Evolutionary conservation across 805 yeast genomes (phyloP), one percentile per base, ranked within the genome.

Genomic region (Suhomyces canberraensis): DNA sequence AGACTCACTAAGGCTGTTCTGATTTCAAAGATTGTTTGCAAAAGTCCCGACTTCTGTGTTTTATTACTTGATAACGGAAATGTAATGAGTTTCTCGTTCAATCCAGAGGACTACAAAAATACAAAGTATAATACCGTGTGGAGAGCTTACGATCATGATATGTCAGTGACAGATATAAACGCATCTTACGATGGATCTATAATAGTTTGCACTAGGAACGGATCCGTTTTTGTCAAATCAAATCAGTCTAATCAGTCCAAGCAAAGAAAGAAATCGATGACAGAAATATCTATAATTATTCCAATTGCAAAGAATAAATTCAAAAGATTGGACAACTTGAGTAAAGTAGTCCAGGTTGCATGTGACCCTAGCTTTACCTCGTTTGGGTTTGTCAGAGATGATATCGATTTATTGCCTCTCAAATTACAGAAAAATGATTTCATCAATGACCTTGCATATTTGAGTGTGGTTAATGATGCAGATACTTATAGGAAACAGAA

Each of bases 171-270:
- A 3, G 95, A 87, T 58, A 73, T 84, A 21, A 91, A 81, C 49
- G 69, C 81, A 29, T 75, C 84, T 2, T 64, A 60, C 13, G 84
- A 81, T 49, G 95, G 95, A 0, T 78, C 85, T 0, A 56, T 86
- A 2, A 64, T 89, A 1, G 54, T 90, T 1, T 75, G 84, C 44
- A 82, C 93, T 0, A 56, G 66, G 15, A 78, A 79, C 33, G 96
- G 96, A 0, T 73, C 81, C 16, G 85, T 76, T 0, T 87, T 75
- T 46, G 64, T 66, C 45, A 72, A 61, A 11, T 46, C 60, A 3
- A 46, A 31, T n/a, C 44, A 46, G 30, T 34, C 56, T n/a, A 35
- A 26, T 13, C n/a, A n/a, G n/a, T 7, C 22, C 22, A 20, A 20
- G 22, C 53, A 47, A 33, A 36, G 71, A 16, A 52, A 58, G 32